These are phyloP conservation scores for Pterocarpus macrocarpus DNA, from an alignment of 306 rosid genomes.

Conservation along the genomic window DNA sequence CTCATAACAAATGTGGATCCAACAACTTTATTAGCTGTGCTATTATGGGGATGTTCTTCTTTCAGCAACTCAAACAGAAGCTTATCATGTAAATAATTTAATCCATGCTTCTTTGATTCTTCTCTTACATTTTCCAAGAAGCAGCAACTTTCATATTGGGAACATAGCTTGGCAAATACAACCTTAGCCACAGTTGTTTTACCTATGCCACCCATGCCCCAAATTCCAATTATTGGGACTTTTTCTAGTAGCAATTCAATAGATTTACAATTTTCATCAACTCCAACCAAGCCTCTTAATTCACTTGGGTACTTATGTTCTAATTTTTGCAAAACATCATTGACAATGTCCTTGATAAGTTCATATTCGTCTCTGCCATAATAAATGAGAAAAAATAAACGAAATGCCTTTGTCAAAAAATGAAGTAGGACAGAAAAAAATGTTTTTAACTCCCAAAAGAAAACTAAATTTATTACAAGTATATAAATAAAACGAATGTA, in stretches of 20 bases:
- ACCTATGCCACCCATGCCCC: background rate
- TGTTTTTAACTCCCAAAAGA: no score
- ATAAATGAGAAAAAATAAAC: no score
- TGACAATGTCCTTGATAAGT: background rate
- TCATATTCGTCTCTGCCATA: background rate
- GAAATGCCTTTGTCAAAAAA: background rate
- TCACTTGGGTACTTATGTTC: background rate
- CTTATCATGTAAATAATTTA: background rate
- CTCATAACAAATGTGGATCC: background rate
- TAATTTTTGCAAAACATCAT: background rate
- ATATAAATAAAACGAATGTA: no score
- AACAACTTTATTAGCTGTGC: background rate
- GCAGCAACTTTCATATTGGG: background rate
- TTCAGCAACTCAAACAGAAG: background rate
- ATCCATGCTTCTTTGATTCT: background rate
- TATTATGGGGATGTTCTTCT: no score
- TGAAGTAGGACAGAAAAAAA: no score
- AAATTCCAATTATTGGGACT: background rate
- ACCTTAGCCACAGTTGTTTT: background rate
- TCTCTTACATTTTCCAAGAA: background rate
- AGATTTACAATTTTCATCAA: background rate
- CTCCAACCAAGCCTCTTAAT: background rate
- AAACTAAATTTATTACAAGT: background rate
- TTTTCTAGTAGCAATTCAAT: background rate
- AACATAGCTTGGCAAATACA: background rate